A percentile compares a stretch with the other conserved stretches of the same genome.
Evolutionary conservation across 345 rosid species (phyloP).

Genomic region (Combretum micranthum): DNA sequence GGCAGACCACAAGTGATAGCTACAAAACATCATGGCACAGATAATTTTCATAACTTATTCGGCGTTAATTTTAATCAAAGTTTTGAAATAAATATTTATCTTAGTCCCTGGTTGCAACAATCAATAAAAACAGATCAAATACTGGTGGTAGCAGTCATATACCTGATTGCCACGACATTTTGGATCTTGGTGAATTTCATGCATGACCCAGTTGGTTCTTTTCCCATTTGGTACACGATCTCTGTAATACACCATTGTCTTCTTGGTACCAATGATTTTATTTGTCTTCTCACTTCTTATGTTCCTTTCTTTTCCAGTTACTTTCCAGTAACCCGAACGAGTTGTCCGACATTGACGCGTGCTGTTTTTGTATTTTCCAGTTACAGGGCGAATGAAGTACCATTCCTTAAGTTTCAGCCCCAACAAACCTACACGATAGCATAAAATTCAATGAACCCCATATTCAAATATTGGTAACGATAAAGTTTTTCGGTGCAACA

Average conservation of each 20-base stretch:
- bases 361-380: constrained; percentile 18
- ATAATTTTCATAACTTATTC: neutral
- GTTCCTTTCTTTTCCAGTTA: constrained; percentile 23
- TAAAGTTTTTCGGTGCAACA: no score
- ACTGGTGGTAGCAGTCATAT: neutral
- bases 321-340: constrained; percentile 44
- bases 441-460: no score
- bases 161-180: constrained; percentile 10
- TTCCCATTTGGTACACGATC: constrained; percentile 2
- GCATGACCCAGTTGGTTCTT: constrained; percentile 22
- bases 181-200: constrained; percentile 18
- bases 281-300: constrained; percentile 10
- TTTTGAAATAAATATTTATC: neutral
- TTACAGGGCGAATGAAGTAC: constrained; percentile 31
- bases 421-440: no score
- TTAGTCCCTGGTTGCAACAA: neutral
- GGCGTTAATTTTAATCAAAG: no score
- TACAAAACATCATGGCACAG: neutral
- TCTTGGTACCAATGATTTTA: constrained; percentile 28
- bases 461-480: no score
- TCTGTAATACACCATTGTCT: constrained; percentile 30
- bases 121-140: neutral
- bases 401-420: constrained; percentile 5
- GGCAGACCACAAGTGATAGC: constrained; percentile 6
- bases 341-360: constrained; percentile 19